phyloP scores from a whole-genome alignment of 23 red algal species.

The Gracilaria domingensis region DNA sequence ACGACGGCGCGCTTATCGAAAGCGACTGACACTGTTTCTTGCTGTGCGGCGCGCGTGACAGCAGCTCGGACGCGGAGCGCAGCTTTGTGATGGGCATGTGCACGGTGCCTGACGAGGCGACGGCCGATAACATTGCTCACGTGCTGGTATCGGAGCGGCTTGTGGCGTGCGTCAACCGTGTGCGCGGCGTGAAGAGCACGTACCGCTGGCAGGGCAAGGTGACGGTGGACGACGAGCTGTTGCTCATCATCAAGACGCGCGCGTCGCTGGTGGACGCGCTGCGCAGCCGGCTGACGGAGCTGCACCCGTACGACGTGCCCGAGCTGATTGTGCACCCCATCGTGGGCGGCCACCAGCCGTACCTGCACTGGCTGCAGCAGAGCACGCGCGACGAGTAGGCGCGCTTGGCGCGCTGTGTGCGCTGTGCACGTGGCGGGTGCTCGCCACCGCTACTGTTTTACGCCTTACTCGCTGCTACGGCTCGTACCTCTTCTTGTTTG shows the following conservation, averaged over 20 bases:
- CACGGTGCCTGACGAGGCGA: constrained; percentile 41
- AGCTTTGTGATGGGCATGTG: constrained; percentile 46
- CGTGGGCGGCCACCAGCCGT: constrained; percentile 59
- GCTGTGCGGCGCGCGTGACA: too few species aligned
- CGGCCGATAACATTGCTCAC: constrained; percentile 30
- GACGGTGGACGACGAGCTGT: constrained; percentile 50
- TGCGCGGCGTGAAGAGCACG: constrained; percentile 65
- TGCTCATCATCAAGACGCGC: constrained; percentile 93
- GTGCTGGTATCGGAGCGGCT: constrained; percentile 61
- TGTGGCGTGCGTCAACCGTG: constrained; percentile 84
- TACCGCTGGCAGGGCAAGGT: constrained; percentile 93
- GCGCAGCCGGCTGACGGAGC: constrained; percentile 17
- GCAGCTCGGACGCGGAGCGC: too few species aligned
- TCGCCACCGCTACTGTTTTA: too few species aligned
- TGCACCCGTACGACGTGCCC: constrained; percentile 92
- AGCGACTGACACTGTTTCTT: too few species aligned
- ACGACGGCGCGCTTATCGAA: neutral
- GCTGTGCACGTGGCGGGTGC: neutral
- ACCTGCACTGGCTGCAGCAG: constrained; percentile 66
- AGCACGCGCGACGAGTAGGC: neutral
- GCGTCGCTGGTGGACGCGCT: constrained; percentile 35
- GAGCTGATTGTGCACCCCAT: constrained; percentile 82
- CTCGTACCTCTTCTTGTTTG: too few species aligned
- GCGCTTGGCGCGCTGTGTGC: neutral
- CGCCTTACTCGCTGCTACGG: neutral